phyloP scores from a whole-genome alignment of 805 yeast species.

The Teunomyces panamensis region DNA sequence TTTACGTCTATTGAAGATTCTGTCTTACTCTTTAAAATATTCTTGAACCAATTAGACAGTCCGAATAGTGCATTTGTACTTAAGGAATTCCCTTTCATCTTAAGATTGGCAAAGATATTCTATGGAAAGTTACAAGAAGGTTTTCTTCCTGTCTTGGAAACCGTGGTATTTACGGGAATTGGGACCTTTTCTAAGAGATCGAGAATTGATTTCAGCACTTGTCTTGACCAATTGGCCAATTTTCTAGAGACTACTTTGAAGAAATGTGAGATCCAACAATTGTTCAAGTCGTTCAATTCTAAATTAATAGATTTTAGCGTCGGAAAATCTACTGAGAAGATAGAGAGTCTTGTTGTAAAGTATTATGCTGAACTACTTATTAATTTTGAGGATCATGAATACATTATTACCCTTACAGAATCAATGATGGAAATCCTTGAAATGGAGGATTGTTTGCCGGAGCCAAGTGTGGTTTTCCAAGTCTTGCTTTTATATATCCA shows the following conservation, averaged over 20 bases:
- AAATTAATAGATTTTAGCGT: background rate
- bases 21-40: background rate
- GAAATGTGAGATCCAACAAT: background rate
- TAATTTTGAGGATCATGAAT: background rate
- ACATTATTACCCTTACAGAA: conserved; percentile 3
- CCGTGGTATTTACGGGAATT: conserved; percentile 1
- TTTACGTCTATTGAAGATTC: background rate
- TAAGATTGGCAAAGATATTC: conserved; percentile 10
- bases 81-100: background rate
- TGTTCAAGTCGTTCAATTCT: background rate
- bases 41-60: background rate
- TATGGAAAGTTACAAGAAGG: conserved; percentile 1
- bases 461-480: conserved; percentile 7
- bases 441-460: conserved; percentile 3
- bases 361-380: background rate
- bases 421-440: conserved; percentile 2
- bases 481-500: conserved; percentile 6
- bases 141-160: background rate
- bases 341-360: background rate
- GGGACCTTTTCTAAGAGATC: conserved; percentile 6
- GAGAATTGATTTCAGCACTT: background rate
- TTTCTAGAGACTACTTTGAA: background rate
- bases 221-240: background rate
- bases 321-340: background rate
- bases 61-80: background rate